Evolutionary conservation across 139 green algal species (phyloP).

Genomic region (Chlamydomonas urium): DNA sequence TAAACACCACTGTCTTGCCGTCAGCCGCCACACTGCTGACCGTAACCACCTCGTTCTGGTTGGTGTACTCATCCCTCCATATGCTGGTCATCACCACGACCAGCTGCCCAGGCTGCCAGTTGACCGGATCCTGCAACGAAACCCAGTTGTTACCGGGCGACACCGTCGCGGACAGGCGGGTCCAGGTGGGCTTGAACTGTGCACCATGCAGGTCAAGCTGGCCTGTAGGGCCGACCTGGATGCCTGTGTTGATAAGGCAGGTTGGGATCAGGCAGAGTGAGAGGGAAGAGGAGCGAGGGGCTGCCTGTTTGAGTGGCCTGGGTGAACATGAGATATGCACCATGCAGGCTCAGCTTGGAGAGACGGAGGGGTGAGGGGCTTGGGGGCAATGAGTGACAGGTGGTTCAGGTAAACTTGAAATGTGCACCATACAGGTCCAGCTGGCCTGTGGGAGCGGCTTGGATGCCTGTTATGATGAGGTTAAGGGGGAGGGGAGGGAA

Average conservation of each 20-base stretch:
- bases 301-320: too few relatives aligned
- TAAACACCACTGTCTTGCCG: slow-evolving; percentile 26
- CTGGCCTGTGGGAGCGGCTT: slow-evolving; percentile 16
- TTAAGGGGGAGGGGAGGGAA: background rate
- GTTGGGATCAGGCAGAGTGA: background rate
- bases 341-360: too few relatives aligned
- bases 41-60: slow-evolving; percentile 39
- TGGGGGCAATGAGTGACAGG: too few relatives aligned
- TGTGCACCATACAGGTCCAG: slow-evolving; percentile 47
- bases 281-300: background rate
- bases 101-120: slow-evolving; percentile 48
- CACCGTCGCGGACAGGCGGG: slow-evolving; percentile 33
- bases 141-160: slow-evolving; percentile 21
- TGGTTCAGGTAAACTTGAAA: slow-evolving; percentile 52
- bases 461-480: background rate
- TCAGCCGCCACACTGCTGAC: slow-evolving; percentile 26
- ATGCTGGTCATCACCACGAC: slow-evolving; percentile 44
- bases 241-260: background rate
- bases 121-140: slow-evolving; percentile 31
- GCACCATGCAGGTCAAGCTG: slow-evolving; percentile 50
- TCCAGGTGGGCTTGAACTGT: slow-evolving; percentile 51
- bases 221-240: slow-evolving; percentile 17
- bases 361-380: too few relatives aligned
- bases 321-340: too few relatives aligned
- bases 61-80: slow-evolving; percentile 50